Evolutionary conservation across 129 eudicot genomes (phyloP), one percentile per base, ranked within the genome.

Genomic region (Daucus carota): DNA sequence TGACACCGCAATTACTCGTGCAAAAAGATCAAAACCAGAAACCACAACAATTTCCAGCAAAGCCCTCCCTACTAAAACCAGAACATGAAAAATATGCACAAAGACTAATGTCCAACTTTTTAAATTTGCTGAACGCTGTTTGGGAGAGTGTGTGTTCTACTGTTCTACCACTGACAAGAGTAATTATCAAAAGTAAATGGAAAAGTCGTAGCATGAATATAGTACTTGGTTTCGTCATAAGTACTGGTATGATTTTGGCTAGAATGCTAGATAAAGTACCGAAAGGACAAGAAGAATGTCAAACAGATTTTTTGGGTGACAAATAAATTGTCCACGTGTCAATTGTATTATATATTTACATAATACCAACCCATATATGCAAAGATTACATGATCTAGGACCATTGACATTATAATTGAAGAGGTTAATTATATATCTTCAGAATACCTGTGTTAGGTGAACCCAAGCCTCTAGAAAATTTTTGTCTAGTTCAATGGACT

Each of bases 391-490:
- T 20, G 28, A 40, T 26, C 29, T 70, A 40, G 73, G 46, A 69
- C 46, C 14, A 70, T 68, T 68, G 48, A 22, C 12, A 36, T 70
- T 22, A 22, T n/a, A n/a, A 26, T 41, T 70, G 2, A 70, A 70
- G 50, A 12, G 33, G 16, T 26, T 69, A 13, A 70, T 12, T 11
- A 41, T n/a, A 70, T 36, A 41, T 70, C 47, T 41, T 40, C 50
- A 70, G 5, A 16, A 83, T 88, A 94, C 99, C 99, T 89, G 99
- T 47, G 97, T 84, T 54, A 94, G 87, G 81, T 94, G 96, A 73
- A 90, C 89, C 94, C 90, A 87, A 34, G 99, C 99, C 80, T 94
- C 99, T 31, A 94, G 80, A 81, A 87, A 94, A 74, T 83, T 84
- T 67, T 70, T 80, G 72, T 94, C 97, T 34, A 94, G 77, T 79